A percentile compares a stretch with the other conserved stretches of the same genome.
Conservation (phyloP, 306 rosid species). For the Castanea crenata region DNA sequence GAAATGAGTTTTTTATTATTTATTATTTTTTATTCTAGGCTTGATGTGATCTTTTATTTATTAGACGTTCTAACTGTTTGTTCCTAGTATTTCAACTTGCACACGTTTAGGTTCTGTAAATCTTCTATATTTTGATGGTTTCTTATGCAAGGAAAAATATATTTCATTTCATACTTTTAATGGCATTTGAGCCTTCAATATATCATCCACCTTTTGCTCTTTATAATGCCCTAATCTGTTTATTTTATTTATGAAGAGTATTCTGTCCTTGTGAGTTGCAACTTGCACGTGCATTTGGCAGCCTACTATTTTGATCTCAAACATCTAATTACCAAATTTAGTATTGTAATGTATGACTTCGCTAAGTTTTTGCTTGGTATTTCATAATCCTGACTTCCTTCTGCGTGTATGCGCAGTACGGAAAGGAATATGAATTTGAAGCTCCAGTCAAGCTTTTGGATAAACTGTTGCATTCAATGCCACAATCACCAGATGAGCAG, state of each 20-base stretch:
- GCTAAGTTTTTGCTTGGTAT: constrained; percentile 16
- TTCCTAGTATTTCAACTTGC: neutral
- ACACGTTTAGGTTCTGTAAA: neutral
- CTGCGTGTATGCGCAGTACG: constrained; percentile 21
- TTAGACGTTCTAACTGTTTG: neutral
- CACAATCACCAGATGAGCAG: constrained; percentile 87
- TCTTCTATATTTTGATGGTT: neutral
- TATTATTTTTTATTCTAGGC: no score
- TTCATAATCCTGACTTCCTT: constrained; percentile 4
- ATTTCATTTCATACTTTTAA: neutral
- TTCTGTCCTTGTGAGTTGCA: constrained; percentile 8
- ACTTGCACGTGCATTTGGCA: constrained; percentile 1
- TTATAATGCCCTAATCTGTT: neutral
- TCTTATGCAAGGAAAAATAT: neutral
- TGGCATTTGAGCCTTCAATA: neutral
- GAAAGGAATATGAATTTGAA: constrained; percentile 90
- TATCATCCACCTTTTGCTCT: neutral
- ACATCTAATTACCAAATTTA: constrained; percentile 15
- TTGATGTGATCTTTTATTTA: neutral
- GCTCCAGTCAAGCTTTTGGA: constrained; percentile 97
- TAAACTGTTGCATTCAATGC: constrained; percentile 81
- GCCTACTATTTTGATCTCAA: constrained; percentile 13
- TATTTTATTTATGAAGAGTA: neutral
- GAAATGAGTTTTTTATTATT: neutral
- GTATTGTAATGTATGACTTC: constrained; percentile 7